Evolutionary conservation across 306 rosid species (phyloP), one percentile per base, ranked within the genome.

Genomic region (Vigna hirtella): DNA sequence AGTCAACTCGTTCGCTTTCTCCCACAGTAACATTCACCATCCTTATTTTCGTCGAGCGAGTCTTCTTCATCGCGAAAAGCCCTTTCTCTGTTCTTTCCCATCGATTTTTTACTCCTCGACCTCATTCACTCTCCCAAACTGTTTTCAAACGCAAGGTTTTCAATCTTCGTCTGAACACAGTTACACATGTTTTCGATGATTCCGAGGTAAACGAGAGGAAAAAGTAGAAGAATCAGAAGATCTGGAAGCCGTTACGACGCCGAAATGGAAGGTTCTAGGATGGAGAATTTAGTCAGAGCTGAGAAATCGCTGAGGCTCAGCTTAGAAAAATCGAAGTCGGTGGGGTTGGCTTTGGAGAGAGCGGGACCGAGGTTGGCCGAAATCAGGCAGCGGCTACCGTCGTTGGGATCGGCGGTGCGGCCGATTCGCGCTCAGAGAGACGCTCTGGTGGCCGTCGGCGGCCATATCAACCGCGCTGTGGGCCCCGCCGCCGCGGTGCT

Each of bases 401-500:
- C 87, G 40, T 96, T 96, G 14, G 89, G 76, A 76, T 86, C 98
- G 0, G 93, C 99, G 1, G 98, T 96, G 17, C 85, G 99, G 73
- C 99, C 99, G 24, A 91, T 96, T 85, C 91, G 94, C 0, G 98
- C 97, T 4, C 91, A 93, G 28, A 84, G 85, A 84, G 98, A 96
- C 9, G 99, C 99, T 22, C 98, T 96, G 17, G 89, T 50, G 6
- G 93, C 97, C 0, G 98, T 91, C 36, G 99, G 97, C 15, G 99
- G 99, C 12, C 99, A 96, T 58, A 96, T 96, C 45, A 93, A 96
- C 74, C 91, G 99, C 0, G 99, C 99, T 0, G 99, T 96, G 24
- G 96, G 98, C 20, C 99, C 98, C 1, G 98, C 99, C 0, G 99
- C 98, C 2, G 98, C 99, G 0, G 99, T 96, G 85, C 93, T 96